phyloP scores from a whole-genome alignment of 2,329 filamentous ascomycete genomes.

The Ustilaginoidea virens region DNA sequence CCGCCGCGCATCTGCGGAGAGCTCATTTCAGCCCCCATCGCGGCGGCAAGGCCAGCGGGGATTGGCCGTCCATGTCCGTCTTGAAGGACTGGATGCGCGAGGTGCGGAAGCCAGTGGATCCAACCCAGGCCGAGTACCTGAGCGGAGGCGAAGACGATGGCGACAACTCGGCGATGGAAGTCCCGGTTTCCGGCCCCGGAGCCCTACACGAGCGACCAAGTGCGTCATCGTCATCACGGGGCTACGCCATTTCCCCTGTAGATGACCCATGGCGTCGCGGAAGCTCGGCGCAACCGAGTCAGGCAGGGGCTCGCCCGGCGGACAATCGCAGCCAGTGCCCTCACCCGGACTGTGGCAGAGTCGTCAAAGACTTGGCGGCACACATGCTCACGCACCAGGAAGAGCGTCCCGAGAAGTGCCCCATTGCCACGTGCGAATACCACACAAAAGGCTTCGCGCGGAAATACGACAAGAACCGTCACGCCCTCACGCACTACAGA shows the following conservation, averaged over 20 bases:
- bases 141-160: slow-evolving; percentile 21
- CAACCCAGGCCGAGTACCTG: slow-evolving; percentile 3
- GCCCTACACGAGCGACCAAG: slow-evolving; percentile 6
- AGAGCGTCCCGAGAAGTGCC: slow-evolving; percentile 90
- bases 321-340: slow-evolving; percentile 35
- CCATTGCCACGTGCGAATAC: slow-evolving; percentile 85
- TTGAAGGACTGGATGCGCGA: slow-evolving; percentile 47
- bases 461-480: slow-evolving; percentile 96
- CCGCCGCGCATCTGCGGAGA: slow-evolving; percentile 39
- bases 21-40: slow-evolving; percentile 41
- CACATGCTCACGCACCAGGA: slow-evolving; percentile 95
- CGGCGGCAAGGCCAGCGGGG: slow-evolving; percentile 39
- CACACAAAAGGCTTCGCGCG: slow-evolving; percentile 86
- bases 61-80: slow-evolving; percentile 42
- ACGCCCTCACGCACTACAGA: slow-evolving; percentile 93
- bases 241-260: slow-evolving; percentile 3
- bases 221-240: neutral
- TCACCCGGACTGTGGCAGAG: slow-evolving; percentile 40
- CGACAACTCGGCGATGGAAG: slow-evolving; percentile 14
- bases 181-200: slow-evolving; percentile 2
- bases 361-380: slow-evolving; percentile 55
- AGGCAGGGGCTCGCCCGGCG: slow-evolving; percentile 14
- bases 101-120: slow-evolving; percentile 34
- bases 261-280: slow-evolving; percentile 11
- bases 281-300: slow-evolving; percentile 11